Evolutionary conservation across 106 monocot species (phyloP).

Genomic region (Acorus gramineus): DNA sequence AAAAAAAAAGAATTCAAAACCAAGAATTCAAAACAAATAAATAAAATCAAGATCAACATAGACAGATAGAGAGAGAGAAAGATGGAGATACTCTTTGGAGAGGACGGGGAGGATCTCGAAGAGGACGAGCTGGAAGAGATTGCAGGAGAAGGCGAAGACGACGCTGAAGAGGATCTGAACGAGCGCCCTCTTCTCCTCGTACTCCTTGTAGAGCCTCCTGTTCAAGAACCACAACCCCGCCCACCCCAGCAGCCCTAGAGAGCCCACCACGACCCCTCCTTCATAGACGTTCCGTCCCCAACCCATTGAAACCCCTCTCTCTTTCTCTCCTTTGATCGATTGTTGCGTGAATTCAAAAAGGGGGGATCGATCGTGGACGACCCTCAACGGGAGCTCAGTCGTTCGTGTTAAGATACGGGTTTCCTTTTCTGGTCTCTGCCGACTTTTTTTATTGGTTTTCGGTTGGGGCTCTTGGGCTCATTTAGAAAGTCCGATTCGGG

Average conservation of each 20-base stretch:
- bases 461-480: no score
- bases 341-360: no score
- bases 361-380: no score
- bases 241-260: conserved; percentile 70
- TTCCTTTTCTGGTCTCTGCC: no score
- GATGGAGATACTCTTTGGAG: conserved; percentile 61
- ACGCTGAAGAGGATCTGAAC: conserved; percentile 94
- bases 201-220: conserved; percentile 89
- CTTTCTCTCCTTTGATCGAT: no score
- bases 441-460: no score
- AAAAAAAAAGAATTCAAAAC: no score
- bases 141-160: conserved; percentile 98
- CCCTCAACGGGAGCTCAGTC: no score
- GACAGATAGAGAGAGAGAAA: background rate
- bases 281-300: conserved; percentile 68
- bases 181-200: conserved; percentile 93
- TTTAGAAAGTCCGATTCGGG: no score
- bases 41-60: background rate
- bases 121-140: conserved; percentile 94
- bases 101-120: conserved; percentile 94
- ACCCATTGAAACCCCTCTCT: conserved; percentile 11
- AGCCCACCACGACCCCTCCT: conserved; percentile 41
- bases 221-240: conserved; percentile 96
- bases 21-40: background rate
- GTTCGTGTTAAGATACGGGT: no score